Evolutionary conservation across 2,329 filamentous ascomycete species (phyloP), one percentile per base, ranked within the genome.

Genomic region (Phaeosphaeria sp.): DNA sequence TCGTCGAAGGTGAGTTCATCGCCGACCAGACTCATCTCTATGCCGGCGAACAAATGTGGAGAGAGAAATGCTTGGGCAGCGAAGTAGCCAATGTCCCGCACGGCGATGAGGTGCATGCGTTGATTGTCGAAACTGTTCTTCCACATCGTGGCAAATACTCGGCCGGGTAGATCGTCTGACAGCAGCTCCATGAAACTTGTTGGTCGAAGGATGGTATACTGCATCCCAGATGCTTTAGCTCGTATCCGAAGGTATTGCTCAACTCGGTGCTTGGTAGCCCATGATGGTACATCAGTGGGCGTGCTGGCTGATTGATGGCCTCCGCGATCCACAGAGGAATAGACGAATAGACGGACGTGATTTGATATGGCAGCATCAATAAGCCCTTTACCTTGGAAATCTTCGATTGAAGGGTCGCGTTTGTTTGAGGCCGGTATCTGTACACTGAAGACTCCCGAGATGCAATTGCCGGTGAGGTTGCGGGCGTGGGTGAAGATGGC

Each of bases 101-200:
- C 66, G 0, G 72, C 62, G 36, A 77, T 55, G 17, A 74, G 30
- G 42, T 76, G 74, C 6, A 84, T 63, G 5, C 71, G 70, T 58
- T 78, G 24, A 1, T 63, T 47, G 1, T 72, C 17, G 25, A 50
- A 18, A 3, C 6, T 25, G n/a, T 18, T 40, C 21, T 40, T 39
- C 48, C 48, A 50, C 27, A 18, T 42, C 7, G 48, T 24, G 22
- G 42, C 21, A 15, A 52, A 33, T 15, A 52, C 22, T 51, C 65
- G 65, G 6, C 66, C 66, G 21, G 52, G 33, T 13, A 79, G 59
- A 59, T 82, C 74, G 1, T 78, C 70, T 1, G 68, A 69, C 8
- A 83, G 56, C 71, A 87, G 85, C 45, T 89, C 86, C 75, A 87
- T 83, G 74, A 89, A 89, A 2, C 81, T 83, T 0, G 82, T 81